Percentiles rank a stretch among this genome's conserved stretches.
Evolutionary conservation across 1,284 basidiomycete species (phyloP).

Genomic region (Trametes polyzona): DNA sequence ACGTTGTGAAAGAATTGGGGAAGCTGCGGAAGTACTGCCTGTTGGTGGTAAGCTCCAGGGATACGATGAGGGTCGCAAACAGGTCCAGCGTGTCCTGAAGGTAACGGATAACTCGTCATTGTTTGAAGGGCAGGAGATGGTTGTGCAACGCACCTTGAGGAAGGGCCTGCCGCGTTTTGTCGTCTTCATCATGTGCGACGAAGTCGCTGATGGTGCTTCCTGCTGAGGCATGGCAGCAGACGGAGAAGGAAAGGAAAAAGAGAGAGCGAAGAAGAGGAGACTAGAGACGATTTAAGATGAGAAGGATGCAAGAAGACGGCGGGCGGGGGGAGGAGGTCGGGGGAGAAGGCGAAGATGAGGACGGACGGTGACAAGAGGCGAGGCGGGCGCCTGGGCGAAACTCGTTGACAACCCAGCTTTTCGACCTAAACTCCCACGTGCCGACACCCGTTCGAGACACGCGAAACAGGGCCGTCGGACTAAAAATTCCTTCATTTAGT

Average conservation of each 20-base stretch:
- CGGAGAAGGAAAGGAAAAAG: slow-evolving; percentile 21
- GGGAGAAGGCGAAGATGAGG: slow-evolving; percentile 30
- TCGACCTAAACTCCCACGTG: slow-evolving; percentile 28
- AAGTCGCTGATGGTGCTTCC: slow-evolving; percentile 45
- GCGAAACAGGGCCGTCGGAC: slow-evolving; percentile 30
- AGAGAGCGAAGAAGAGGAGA: slow-evolving; percentile 19
- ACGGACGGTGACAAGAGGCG: slow-evolving; percentile 29
- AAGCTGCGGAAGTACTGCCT: slow-evolving; percentile 97
- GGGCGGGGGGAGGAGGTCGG: slow-evolving; percentile 31
- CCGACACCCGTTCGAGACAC: slow-evolving; percentile 17
- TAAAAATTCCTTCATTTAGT: slow-evolving; percentile 29
- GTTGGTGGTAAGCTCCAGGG: slow-evolving; percentile 86
- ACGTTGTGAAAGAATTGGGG: slow-evolving; percentile 96
- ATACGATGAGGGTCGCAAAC: slow-evolving; percentile 96
- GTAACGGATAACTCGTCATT: slow-evolving; percentile 10
- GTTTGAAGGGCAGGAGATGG: slow-evolving; percentile 4
- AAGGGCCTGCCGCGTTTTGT: slow-evolving; percentile 94
- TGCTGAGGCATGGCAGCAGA: slow-evolving; percentile 45
- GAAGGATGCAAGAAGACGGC: slow-evolving; percentile 26
- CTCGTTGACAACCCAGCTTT: slow-evolving; percentile 29
- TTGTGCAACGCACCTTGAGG: slow-evolving; percentile 69
- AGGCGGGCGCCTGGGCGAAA: slow-evolving; percentile 29
- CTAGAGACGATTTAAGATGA: slow-evolving; percentile 17
- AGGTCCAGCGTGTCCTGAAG: slow-evolving; percentile 95
- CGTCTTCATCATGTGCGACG: slow-evolving; percentile 96